phyloP scores from a whole-genome alignment of 2,329 filamentous ascomycete species.

The Aspergillus tanneri region DNA sequence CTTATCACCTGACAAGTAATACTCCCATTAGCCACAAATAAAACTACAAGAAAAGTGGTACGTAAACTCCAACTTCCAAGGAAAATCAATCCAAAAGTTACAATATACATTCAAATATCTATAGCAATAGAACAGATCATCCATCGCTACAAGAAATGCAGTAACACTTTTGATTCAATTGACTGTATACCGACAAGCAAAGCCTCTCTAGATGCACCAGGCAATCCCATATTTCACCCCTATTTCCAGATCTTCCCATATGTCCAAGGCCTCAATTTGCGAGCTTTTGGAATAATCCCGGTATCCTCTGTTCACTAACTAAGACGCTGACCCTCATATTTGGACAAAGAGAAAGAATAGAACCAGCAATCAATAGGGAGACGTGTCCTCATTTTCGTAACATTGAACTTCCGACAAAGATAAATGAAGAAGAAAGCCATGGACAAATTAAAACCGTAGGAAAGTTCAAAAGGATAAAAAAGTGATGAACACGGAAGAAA shows the following conservation, averaged over 20 bases:
- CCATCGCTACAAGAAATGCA: background rate
- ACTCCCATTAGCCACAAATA: background rate
- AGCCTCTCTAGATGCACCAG: constrained; percentile 19
- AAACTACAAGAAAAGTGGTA: too few species aligned
- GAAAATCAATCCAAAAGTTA: too few species aligned
- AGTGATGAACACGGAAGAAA: constrained; percentile 10
- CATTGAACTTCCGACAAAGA: constrained; percentile 20
- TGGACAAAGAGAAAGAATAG: constrained; percentile 23
- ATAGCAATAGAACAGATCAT: background rate
- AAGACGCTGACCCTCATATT: constrained; percentile 26
- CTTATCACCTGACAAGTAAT: background rate
- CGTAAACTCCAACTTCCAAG: too few species aligned
- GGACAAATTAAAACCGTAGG: constrained; percentile 14
- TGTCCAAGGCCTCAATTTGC: constrained; percentile 26
- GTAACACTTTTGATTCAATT: constrained; percentile 16
- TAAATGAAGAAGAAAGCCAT: constrained; percentile 22
- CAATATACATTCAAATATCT: background rate
- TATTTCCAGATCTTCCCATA: constrained; percentile 22
- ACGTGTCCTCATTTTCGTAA: constrained; percentile 26
- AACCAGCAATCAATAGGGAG: constrained; percentile 23
- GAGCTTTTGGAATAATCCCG: constrained; percentile 19
- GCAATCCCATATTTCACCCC: constrained; percentile 18
- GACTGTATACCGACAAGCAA: constrained; percentile 24
- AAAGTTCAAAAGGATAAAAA: constrained; percentile 11
- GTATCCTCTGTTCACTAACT: constrained; percentile 19